Evolutionary conservation across 2,329 filamentous ascomycete species (phyloP), one percentile per base, ranked within the genome.

Genomic region (Paecilomyces variotii): DNA sequence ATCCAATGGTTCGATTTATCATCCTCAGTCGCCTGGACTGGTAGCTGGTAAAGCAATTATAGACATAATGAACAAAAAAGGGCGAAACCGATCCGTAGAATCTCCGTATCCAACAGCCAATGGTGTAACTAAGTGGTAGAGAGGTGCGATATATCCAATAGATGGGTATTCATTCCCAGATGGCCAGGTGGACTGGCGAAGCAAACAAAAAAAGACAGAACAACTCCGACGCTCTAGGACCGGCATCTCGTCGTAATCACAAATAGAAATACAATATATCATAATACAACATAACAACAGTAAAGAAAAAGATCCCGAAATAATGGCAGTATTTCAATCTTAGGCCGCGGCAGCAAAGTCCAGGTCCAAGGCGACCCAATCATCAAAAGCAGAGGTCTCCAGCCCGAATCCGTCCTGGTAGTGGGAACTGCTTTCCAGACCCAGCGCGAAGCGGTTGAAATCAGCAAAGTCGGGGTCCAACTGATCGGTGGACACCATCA

Each of bases 391-490:
- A 58, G 65, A 66, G 2, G 63, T 54, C 19, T 71, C 70, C 14
- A 64, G 61, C 14, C 65, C 68, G n/a, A 56, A 39, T 49, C 10
- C 14, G 50, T 65, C 62, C 27, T 26, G 57, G 11, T 67, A 56
- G 9, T 61, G 62, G 9, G 63, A 61, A 35, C 62, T 60, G 49
- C 59, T 66, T 25, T 63, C 70, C 56, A 74, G 50, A 10, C 65
- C 65, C 51, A 67, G 57, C 3, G 71, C 71, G 59, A 71, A 74
- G 45, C 67, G 68, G 54, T 64, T 70, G 61, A 72, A 72, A 57
- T 72, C 70, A 30, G 70, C 64, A 25, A 63, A 70, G 50, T 72
- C 70, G 4, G 68, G 64, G 49, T 72, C 70, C 55, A 70, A 53
- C 11, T 63, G 61, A 6, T 68, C 67, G 28, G 68, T 62, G 4